phyloP scores from a whole-genome alignment of 1,284 basidiomycete genomes.

The Ustilago trichophora region DNA sequence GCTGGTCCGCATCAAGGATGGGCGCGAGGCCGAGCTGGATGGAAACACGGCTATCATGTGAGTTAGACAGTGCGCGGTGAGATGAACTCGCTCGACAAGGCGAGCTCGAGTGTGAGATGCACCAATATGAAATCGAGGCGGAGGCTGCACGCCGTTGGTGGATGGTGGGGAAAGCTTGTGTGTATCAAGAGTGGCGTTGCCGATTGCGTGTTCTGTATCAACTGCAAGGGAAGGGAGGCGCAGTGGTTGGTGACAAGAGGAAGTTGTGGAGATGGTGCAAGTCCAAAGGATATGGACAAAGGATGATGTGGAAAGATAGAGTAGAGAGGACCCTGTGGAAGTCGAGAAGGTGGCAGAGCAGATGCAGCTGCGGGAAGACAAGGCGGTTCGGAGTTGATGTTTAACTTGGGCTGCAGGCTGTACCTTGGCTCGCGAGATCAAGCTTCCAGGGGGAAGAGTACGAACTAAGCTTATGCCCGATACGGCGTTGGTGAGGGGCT shows the following conservation, averaged over 20 bases:
- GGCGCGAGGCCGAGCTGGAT: neutral
- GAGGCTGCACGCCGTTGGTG: constrained; percentile 23
- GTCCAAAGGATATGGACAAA: neutral
- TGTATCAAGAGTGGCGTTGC: too few species aligned
- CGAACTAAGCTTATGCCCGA: neutral
- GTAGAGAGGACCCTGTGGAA: neutral
- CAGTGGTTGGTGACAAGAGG: neutral
- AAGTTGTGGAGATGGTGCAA: neutral
- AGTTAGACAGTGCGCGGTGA: too few species aligned
- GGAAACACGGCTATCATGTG: constrained; percentile 1
- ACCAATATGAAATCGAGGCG: constrained; percentile 34
- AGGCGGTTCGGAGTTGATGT: constrained; percentile 9
- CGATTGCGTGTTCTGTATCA: too few species aligned
- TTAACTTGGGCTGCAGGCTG: constrained; percentile 8
- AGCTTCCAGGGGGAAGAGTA: too few species aligned
- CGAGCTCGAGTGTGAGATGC: constrained; percentile 22
- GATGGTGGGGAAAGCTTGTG: constrained; percentile 4
- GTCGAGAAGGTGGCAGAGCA: constrained; percentile 8
- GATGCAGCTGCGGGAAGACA: constrained; percentile 6
- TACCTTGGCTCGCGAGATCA: too few species aligned
- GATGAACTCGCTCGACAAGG: constrained; percentile 30
- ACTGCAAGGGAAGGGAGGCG: too few species aligned
- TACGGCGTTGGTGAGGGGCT: constrained; percentile 1
- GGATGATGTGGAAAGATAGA: neutral
- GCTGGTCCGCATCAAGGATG: neutral